Evolutionary conservation across 2,329 filamentous ascomycete genomes (phyloP).

Genomic region (Colletotrichum sp.): DNA sequence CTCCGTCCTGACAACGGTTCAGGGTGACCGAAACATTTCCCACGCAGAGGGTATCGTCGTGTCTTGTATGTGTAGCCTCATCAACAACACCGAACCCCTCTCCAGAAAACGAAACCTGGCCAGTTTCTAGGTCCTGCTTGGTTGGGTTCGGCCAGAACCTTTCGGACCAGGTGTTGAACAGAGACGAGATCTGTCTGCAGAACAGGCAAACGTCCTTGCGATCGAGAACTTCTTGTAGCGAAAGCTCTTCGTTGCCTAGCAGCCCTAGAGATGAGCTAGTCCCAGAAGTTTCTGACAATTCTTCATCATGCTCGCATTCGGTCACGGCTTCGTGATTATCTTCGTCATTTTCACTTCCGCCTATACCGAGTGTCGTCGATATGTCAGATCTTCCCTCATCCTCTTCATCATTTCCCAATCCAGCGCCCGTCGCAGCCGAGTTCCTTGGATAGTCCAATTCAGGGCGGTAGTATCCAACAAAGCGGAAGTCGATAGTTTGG

Average conservation of each 20-base stretch:
- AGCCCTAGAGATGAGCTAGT: not conserved
- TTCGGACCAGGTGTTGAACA: not conserved
- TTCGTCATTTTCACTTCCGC: not conserved
- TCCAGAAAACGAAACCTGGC: not conserved
- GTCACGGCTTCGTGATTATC: not conserved
- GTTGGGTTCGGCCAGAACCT: not conserved
- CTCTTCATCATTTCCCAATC: not conserved
- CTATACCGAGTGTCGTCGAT: not conserved
- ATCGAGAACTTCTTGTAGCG: not conserved
- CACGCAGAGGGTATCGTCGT: not conserved
- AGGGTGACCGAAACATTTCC: not conserved
- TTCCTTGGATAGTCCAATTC: not conserved
- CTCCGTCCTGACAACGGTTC: not conserved
- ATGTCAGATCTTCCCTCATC: not conserved
- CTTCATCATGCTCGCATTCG: fast-evolving
- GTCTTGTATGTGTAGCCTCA: not conserved
- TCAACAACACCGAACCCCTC: fast-evolving
- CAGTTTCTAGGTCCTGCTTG: not conserved
- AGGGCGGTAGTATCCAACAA: not conserved
- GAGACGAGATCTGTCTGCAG: not conserved
- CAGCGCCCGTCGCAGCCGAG: fast-evolving
- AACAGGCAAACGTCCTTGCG: not conserved
- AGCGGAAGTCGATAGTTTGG: not conserved
- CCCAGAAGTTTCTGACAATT: not conserved
- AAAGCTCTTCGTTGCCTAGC: not conserved